Percentiles rank a stretch among this genome's conserved stretches.
phyloP scores from a whole-genome alignment of 2,329 filamentous ascomycete genomes.

The Sarocladium brachiariae region DNA sequence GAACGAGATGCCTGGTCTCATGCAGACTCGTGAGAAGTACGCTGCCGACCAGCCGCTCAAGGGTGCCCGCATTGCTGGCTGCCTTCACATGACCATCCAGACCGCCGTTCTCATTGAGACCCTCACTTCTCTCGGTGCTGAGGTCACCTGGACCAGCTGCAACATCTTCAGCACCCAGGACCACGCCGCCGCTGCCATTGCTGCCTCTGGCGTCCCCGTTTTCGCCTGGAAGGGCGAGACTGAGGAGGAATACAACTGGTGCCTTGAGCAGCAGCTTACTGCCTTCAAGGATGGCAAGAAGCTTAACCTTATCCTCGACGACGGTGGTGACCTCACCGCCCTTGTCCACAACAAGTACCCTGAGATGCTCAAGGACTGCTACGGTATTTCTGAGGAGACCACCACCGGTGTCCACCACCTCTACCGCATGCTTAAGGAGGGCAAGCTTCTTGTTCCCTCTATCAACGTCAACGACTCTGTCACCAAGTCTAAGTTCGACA shows the following conservation, averaged over 20 bases:
- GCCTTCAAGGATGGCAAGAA: constrained; percentile 96
- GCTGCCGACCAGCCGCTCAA: constrained; percentile 86
- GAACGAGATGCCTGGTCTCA: constrained; percentile 95
- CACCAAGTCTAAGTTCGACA: constrained; percentile 99
- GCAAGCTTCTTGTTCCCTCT: constrained; percentile 82
- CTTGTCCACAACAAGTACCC: constrained; percentile 98
- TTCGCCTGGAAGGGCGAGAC: constrained; percentile 81
- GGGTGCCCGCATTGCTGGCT: constrained; percentile 93
- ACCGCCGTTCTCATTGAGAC: constrained; percentile 99
- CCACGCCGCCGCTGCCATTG: constrained; percentile 96
- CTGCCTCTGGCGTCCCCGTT: constrained; percentile 85
- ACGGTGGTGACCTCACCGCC: constrained; percentile 93
- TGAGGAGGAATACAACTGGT: constrained; percentile 99
- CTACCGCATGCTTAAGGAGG: constrained; percentile 94
- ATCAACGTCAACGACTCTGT: constrained; percentile 99
- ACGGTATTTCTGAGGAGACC: constrained; percentile 97
- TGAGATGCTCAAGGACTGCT: constrained; percentile 97
- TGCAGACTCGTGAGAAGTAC: constrained; percentile 91
- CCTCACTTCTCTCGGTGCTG: constrained; percentile 85
- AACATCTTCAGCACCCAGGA: constrained; percentile 99
- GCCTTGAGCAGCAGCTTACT: constrained; percentile 93
- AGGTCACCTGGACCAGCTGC: constrained; percentile 98
- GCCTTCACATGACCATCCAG: constrained; percentile 99
- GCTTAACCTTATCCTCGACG: constrained; percentile 98
- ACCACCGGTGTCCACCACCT: constrained; percentile 99